Evolutionary conservation across 2,329 filamentous ascomycete genomes (phyloP).

Genomic region (Fusarium begoniae): DNA sequence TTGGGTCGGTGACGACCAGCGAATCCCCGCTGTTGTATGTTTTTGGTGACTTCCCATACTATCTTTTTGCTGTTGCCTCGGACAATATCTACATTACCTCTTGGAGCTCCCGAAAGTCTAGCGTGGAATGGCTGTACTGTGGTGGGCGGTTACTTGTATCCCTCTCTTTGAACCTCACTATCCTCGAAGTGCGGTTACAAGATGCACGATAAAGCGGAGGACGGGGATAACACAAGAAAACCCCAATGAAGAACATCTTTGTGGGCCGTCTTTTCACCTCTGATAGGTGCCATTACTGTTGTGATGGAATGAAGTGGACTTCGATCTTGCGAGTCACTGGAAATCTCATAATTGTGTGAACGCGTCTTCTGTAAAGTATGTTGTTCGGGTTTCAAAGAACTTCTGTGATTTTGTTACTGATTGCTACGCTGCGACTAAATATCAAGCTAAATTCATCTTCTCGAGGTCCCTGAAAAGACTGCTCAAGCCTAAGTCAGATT

Average conservation of each 20-base stretch:
- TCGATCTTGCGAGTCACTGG: too few relatives aligned
- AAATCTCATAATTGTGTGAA: too few relatives aligned
- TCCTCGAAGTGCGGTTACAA: not conserved
- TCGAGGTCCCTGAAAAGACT: rapidly evolving
- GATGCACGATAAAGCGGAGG: too few relatives aligned
- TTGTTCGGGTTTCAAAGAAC: too few relatives aligned
- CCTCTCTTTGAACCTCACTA: too few relatives aligned
- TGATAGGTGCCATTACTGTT: too few relatives aligned
- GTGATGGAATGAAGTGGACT: not conserved
- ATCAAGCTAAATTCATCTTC: not conserved
- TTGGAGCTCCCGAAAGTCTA: too few relatives aligned
- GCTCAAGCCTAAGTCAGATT: too few relatives aligned
- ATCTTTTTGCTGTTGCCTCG: not conserved
- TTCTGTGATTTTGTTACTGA: not conserved
- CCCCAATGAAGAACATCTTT: rapidly evolving
- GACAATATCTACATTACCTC: not conserved
- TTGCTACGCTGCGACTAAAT: not conserved
- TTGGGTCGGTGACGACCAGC: slow-evolving; percentile 22
- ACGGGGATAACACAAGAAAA: too few relatives aligned
- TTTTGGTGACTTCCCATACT: not conserved
- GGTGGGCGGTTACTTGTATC: not conserved
- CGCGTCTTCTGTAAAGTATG: not conserved
- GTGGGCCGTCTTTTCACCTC: rapidly evolving
- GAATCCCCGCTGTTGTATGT: slow-evolving; percentile 23
- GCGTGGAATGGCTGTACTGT: not conserved